These are phyloP conservation scores for Domatiomyces catenatus DNA, from an alignment of 2,329 filamentous ascomycete genomes.

Conservation along the genomic window DNA sequence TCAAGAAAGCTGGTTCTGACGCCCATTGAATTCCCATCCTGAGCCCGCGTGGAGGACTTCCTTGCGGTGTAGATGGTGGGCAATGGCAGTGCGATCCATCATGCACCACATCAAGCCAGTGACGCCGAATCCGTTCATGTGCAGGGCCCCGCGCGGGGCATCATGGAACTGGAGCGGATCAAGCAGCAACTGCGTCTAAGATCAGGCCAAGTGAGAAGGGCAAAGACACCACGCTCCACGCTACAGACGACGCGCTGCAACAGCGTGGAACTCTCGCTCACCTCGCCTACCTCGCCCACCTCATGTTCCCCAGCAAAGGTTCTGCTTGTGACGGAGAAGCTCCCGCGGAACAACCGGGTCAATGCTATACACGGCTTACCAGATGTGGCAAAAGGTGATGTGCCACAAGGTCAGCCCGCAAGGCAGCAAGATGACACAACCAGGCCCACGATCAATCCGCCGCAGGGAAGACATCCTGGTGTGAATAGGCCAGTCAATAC, in stretches of 20 bases:
- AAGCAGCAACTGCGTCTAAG: constrained; percentile 17
- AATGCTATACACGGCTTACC: not conserved
- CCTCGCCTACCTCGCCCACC: not conserved
- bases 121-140: not conserved
- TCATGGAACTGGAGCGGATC: constrained; percentile 16
- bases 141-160: not conserved
- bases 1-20: not conserved
- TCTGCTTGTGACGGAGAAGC: not conserved
- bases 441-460: not conserved
- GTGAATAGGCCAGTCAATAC: not conserved
- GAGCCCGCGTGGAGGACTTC: not conserved
- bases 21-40: not conserved
- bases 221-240: constrained; percentile 3
- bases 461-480: not conserved
- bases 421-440: not conserved
- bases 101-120: not conserved
- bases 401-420: not conserved
- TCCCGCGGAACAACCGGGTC: not conserved
- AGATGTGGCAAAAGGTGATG: not conserved
- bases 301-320: not conserved
- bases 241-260: not conserved
- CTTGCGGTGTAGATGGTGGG: not conserved
- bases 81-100: not conserved
- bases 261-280: not conserved
- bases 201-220: constrained; percentile 13